Evolutionary conservation across 2,329 filamentous ascomycete genomes (phyloP), one percentile per base, ranked within the genome.

Genomic region (Calycina herbarum): DNA sequence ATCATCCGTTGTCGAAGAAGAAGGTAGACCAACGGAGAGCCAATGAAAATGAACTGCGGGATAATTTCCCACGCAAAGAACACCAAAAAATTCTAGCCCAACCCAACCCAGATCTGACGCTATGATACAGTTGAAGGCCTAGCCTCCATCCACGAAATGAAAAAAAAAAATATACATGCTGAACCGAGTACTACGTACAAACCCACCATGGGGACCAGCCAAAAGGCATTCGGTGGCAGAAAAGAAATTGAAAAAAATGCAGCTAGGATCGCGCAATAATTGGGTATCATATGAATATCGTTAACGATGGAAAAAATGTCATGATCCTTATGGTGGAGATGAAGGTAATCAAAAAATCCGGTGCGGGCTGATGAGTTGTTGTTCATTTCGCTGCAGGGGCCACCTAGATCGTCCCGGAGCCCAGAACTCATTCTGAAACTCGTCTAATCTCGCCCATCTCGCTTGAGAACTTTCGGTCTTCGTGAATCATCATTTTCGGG

Each of bases 401-500:
- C 63, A 60, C 64, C 61, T 35, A 51, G 45, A 51, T 24, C 45
- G 45, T 51, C 45, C 45, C 45, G n/a, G 56, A 42, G 20, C 61
- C 35, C 33, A 66, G 59, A 54, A 64, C 66, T 69, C 61, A 70
- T 64, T 69, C 64, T 73, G 70, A 75, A 72, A 73, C 71, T 60
- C 64, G 48, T 66, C 68, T 73, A 75, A 74, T 75, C 71, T 74
- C 73, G 70, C 63, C 65, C 71, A 70, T 73, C 72, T 74, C 72
- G 72, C 70, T 74, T 74, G 64, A 66, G 62, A 64, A 64, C 64
- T 57, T 64, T 67, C 57, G 67, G 59, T 64, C 68, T 62, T 67
- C 72, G 64, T 64, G 66, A 68, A 62, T 61, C 66, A 58, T 71
- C 67, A 57, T 67, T 65, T 63, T 73, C 72, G 40, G 72, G 70